Conservation (phyloP, 768 basidiomycete genomes). For the Russula compacta region DNA sequence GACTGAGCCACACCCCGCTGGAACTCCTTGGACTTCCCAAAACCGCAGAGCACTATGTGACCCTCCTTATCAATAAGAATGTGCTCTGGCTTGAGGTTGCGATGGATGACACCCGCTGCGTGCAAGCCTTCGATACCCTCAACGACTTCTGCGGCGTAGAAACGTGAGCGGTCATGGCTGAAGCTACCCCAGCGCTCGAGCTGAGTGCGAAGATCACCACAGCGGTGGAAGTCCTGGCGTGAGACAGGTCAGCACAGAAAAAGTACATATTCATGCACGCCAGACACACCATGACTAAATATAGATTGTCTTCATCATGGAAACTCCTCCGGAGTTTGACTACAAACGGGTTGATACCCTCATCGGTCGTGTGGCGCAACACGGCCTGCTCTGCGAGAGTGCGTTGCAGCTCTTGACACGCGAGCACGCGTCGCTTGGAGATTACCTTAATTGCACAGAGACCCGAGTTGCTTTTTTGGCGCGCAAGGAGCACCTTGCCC, state of each 20-base stretch:
- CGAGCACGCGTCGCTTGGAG: slow-evolving; percentile 92
- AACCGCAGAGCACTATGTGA: slow-evolving; percentile 95
- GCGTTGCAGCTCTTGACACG: slow-evolving; percentile 92
- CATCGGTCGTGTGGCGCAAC: slow-evolving; percentile 85
- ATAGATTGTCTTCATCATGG: slow-evolving; percentile 94
- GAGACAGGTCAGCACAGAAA: neutral
- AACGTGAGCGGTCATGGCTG: slow-evolving; percentile 86
- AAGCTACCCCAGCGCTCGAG: slow-evolving; percentile 91
- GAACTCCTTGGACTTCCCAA: slow-evolving; percentile 90
- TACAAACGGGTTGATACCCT: slow-evolving; percentile 84
- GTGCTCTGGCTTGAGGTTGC: slow-evolving; percentile 95
- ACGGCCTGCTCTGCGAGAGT: slow-evolving; percentile 96
- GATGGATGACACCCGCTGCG: slow-evolving; percentile 90
- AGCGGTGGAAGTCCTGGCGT: slow-evolving; percentile 80
- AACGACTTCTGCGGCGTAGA: slow-evolving; percentile 97
- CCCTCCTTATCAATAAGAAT: slow-evolving; percentile 90
- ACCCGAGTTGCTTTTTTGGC: slow-evolving; percentile 58
- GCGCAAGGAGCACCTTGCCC: slow-evolving; percentile 89
- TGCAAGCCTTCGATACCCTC: slow-evolving; percentile 95
- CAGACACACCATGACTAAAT: slow-evolving; percentile 80
- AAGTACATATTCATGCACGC: slow-evolving; percentile 9
- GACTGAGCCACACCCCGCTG: slow-evolving; percentile 36
- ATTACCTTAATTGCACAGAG: slow-evolving; percentile 95
- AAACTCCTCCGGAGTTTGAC: slow-evolving; percentile 96
- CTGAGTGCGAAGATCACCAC: slow-evolving; percentile 95